Evolutionary conservation across 106 monocot species (phyloP), one percentile per base, ranked within the genome.

Genomic region (Platanthera guangdongensis): DNA sequence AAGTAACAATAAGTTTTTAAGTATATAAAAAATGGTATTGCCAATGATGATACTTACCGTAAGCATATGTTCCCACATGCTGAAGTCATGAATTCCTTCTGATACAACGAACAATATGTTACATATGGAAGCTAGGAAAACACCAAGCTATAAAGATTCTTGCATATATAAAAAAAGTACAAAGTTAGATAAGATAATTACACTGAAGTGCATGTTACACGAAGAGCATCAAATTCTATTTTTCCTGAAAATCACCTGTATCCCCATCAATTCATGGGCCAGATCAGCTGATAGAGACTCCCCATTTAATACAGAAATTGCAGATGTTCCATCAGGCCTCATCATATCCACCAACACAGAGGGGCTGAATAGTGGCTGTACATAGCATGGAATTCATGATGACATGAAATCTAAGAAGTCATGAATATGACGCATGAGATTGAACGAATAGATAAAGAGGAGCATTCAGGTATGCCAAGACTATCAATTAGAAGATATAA

Each of bases 261-360:
- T 89, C 68, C 86, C 86, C 87, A 99, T 84, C 68, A 99, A 79
- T 76, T 99, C 97, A 86, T 94, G 94, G 71, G 94, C 87, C 65
- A 99, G 80, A 80, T 94, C 94, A 55, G 92, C 91, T 60, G 88
- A 85, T 32, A 99, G 71, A 39, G 78, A 18, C 55, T 92, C 97
- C 46, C 97, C 92, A 82, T 80, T 85, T 45, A 94, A 52, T 53
- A 99, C 86, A 78, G 97, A 86, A 80, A 94, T 80, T 73, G 89
- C 50, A 60, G 89, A 88, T 70, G 86, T 90, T 79, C 97, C 97
- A 87, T 99, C 97, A 51, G 94, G 94, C 80, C 79, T 92, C 79
- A 94, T 99, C 94, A 94, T 92, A 76, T 99, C 97, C 32, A 81
- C 65, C 80, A 99, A 82, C 55, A 99, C 60, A 78, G 94, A 94